These are phyloP conservation scores for Pichia sp. DNA, from an alignment of 1,139 yeast species.

Conservation along the genomic window DNA sequence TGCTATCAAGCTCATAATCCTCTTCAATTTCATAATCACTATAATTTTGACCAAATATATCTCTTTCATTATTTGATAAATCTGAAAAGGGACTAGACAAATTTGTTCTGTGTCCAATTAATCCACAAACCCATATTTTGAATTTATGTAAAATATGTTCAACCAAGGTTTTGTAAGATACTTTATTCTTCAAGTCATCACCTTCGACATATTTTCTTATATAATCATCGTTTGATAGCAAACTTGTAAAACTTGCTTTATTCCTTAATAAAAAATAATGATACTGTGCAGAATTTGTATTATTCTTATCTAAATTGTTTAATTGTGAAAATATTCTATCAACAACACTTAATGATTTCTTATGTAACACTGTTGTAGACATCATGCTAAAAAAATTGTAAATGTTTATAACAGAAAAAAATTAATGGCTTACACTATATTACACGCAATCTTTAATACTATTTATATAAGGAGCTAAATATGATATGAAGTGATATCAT, in stretches of 20 bases:
- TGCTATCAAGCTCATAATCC: constrained; percentile 10
- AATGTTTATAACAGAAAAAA: not conserved
- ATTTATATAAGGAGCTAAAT: not conserved
- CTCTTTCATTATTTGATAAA: not conserved
- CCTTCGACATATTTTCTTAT: not conserved
- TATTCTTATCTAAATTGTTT: not conserved
- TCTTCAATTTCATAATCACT: constrained; percentile 3
- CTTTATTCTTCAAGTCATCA: not conserved
- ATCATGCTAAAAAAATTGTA: not conserved
- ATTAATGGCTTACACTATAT: not conserved
- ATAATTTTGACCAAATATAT: constrained; percentile 6
- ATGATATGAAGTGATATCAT: not conserved
- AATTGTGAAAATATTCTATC: not conserved
- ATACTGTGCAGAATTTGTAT: not conserved
- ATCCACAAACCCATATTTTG: constrained; percentile 1
- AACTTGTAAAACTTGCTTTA: constrained; percentile 10
- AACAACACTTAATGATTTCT: not conserved
- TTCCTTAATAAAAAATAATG: constrained; percentile 4
- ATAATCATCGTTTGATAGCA: constrained; percentile 5
- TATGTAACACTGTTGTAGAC: too few relatives aligned
- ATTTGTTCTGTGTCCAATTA: not conserved
- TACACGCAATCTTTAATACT: not conserved
- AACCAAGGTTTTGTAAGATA: not conserved
- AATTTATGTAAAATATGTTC: not conserved
- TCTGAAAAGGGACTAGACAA: not conserved